These are phyloP conservation scores for Heterotrichella gracilis DNA, from an alignment of 352 stramenopile genomes.

Conservation along the genomic window DNA sequence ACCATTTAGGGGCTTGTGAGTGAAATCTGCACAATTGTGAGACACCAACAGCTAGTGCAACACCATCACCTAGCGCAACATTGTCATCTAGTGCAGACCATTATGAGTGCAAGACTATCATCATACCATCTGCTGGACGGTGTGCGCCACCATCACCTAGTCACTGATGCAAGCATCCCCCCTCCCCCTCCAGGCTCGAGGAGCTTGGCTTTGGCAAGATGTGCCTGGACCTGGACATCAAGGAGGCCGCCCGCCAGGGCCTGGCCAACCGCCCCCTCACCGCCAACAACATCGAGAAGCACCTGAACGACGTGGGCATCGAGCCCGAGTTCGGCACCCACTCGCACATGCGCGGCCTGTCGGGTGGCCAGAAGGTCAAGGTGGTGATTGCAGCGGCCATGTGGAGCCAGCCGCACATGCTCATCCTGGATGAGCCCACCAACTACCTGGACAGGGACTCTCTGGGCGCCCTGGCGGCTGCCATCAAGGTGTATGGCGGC, in stretches of 20 bases:
- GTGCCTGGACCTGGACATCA: constrained; percentile 23
- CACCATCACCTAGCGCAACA: no score
- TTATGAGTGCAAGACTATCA: no score
- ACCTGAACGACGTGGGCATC: constrained; percentile 79
- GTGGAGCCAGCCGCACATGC: constrained; percentile 35
- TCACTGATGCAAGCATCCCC: constrained; percentile 44
- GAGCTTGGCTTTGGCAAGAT: constrained; percentile 16
- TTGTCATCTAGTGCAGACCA: no score
- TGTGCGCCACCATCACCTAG: no score
- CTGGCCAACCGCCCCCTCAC: no score
- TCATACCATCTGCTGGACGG: no score
- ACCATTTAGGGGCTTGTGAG: no score
- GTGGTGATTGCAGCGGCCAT: constrained; percentile 39
- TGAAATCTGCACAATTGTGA: no score
- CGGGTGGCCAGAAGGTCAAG: constrained; percentile 53
- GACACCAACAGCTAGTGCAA: no score
- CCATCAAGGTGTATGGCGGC: constrained; percentile 70
- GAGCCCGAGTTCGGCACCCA: constrained; percentile 59
- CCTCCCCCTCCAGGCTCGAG: constrained; percentile 64
- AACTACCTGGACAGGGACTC: constrained; percentile 58
- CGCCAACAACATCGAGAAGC: constrained; percentile 70
- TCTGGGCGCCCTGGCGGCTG: constrained; percentile 55
- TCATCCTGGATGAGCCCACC: constrained; percentile 51
- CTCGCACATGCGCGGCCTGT: no score
- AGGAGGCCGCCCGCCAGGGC: constrained; percentile 49